Percentiles rank a stretch among this genome's conserved stretches.
Conservation (phyloP, 2,329 filamentous ascomycete species). For the Xylaria sp. region DNA sequence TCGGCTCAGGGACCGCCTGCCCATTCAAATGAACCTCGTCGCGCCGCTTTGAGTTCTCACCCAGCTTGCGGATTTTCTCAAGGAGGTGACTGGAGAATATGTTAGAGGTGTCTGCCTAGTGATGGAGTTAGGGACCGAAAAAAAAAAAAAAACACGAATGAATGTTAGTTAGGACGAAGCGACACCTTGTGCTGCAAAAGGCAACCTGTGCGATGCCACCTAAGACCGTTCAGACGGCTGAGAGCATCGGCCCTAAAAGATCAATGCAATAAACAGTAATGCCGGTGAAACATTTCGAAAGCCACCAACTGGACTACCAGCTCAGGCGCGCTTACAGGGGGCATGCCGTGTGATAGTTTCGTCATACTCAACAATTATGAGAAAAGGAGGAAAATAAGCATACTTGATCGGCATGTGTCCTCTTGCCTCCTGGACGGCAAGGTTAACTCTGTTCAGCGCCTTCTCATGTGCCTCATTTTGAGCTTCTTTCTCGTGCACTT, state of each 20-base stretch:
- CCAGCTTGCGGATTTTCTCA: conserved; percentile 57
- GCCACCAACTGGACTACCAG: conserved; percentile 10
- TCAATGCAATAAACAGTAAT: too few relatives aligned
- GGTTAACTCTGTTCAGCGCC: conserved; percentile 49
- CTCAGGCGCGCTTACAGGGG: neutral
- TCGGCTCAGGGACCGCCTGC: conserved; percentile 47
- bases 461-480: conserved; percentile 48
- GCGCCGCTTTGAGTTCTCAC: conserved; percentile 45
- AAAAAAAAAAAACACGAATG: too few relatives aligned
- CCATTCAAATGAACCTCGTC: conserved; percentile 43
- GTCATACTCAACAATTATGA: conserved; percentile 41
- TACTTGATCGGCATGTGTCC: conserved; percentile 64
- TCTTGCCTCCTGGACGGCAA: conserved; percentile 63
- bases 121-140: neutral
- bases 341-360: conserved; percentile 2
- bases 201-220: neutral
- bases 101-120: conserved; percentile 18
- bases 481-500: conserved; percentile 63
- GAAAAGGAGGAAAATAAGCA: conserved; percentile 46
- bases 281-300: too few relatives aligned
- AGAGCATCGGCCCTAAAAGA: neutral
- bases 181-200: neutral
- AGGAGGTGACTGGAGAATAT: conserved; percentile 55
- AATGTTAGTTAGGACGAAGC: neutral
- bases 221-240: neutral